A percentile compares a stretch with the other conserved stretches of the same genome.
Evolutionary conservation across 148 eudicot genomes (phyloP).

Genomic region (Cornus controversa): DNA sequence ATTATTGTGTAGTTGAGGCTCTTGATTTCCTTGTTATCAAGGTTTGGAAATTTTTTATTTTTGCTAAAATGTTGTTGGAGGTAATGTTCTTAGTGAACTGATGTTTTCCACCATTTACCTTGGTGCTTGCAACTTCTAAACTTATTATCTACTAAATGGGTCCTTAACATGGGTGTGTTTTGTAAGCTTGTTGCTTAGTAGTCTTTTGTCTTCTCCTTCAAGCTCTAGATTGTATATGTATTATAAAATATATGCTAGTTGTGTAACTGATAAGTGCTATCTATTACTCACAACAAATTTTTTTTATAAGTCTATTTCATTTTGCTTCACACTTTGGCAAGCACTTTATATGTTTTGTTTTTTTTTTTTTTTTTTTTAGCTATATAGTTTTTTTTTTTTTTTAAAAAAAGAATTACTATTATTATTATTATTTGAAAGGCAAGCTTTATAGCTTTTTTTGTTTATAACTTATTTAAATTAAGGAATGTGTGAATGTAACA

Average conservation of each 20-base stretch:
- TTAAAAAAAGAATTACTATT: too few relatives aligned
- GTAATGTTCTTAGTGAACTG: background rate
- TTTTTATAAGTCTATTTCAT: too few relatives aligned
- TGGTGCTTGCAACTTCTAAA: background rate
- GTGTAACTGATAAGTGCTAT: too few relatives aligned
- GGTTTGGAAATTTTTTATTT: background rate
- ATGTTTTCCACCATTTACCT: background rate
- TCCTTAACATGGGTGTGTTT: background rate
- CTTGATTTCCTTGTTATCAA: background rate
- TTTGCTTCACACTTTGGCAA: background rate
- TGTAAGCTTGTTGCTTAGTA: background rate
- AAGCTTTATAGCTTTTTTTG: background rate
- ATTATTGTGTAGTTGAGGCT: background rate
- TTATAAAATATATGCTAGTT: too few relatives aligned
- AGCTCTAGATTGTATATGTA: too few relatives aligned
- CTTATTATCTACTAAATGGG: background rate
- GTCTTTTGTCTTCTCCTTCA: too few relatives aligned
- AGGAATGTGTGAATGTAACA: slow-evolving; percentile 15
- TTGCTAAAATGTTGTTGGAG: background rate
- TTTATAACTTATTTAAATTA: background rate
- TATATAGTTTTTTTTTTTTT: too few relatives aligned
- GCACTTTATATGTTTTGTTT: background rate
- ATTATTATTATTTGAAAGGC: too few relatives aligned
- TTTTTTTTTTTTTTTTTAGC: too few relatives aligned
- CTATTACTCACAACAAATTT: too few relatives aligned